phyloP scores from a whole-genome alignment of 192 early-diverging fungal genomes.

The Endogone sp. region DNA sequence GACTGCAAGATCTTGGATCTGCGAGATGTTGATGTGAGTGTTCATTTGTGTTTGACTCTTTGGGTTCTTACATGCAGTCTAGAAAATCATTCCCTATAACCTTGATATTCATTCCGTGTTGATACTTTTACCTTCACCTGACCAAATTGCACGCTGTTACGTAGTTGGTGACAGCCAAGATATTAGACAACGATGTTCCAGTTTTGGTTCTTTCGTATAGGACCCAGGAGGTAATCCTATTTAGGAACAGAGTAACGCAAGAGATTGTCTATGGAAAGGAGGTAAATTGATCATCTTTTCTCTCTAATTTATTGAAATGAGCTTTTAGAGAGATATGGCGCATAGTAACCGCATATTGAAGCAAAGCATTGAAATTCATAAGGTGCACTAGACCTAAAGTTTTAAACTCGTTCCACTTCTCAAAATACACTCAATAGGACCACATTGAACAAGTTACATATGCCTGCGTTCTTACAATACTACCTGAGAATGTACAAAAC shows the following conservation, averaged over 20 bases:
- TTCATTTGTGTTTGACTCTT: background rate
- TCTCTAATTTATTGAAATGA: background rate
- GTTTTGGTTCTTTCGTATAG: conserved; percentile 86
- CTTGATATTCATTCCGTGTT: no score
- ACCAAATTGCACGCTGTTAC: background rate
- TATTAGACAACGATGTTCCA: conserved; percentile 93
- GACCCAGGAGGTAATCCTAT: conserved; percentile 92
- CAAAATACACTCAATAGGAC: conserved; percentile 34
- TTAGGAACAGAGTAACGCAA: conserved; percentile 79
- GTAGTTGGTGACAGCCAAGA: conserved; percentile 75
- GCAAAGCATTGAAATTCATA: no score
- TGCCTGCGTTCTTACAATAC: conserved; percentile 87
- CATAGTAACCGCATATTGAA: no score
- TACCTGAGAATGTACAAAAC: conserved; percentile 72
- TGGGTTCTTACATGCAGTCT: background rate
- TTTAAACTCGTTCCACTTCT: background rate
- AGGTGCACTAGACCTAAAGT: no score
- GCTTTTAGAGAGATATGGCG: no score
- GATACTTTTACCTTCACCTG: background rate
- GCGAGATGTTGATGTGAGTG: conserved; percentile 70
- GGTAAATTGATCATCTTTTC: conserved; percentile 7
- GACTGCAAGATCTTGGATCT: conserved; percentile 95
- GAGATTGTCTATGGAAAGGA: conserved; percentile 88
- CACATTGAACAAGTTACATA: conserved; percentile 85
- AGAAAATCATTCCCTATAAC: no score